Percentiles rank a stretch among this genome's conserved stretches.
Evolutionary conservation across 1,139 yeast species (phyloP).

Genomic region (Magnusiomyces sp.): DNA sequence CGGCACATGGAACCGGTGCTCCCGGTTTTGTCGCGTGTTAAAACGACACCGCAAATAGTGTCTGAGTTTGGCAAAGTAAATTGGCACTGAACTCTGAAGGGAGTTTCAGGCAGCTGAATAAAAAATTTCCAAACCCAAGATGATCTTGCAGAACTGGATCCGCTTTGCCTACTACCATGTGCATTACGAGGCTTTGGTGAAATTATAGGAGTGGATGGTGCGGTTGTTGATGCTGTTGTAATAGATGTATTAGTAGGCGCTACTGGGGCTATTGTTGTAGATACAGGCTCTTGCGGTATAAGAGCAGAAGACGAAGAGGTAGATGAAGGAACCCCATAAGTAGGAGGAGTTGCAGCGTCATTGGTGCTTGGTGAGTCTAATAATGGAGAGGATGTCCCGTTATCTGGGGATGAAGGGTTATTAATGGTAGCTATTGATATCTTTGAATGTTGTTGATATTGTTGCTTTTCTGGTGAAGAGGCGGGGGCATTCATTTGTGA

Average conservation of each 20-base stretch:
- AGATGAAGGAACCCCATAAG: background rate
- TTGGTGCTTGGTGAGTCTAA: no score
- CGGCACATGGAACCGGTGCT: slow-evolving; percentile 16
- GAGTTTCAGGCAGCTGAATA: slow-evolving; percentile 14
- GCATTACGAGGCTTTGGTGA: no score
- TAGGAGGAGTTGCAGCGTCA: no score
- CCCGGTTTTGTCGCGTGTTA: slow-evolving; percentile 16
- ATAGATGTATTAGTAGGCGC: background rate
- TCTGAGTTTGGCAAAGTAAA: slow-evolving; percentile 3
- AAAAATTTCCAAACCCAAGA: slow-evolving; percentile 16
- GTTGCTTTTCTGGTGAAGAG: no score
- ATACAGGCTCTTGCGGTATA: no score
- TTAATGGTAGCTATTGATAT: no score
- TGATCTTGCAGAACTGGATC: slow-evolving; percentile 7
- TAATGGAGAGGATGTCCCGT: no score
- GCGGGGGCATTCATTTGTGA: no score
- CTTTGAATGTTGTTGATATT: no score
- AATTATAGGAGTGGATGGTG: background rate
- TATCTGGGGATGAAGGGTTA: no score
- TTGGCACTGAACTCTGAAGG: slow-evolving; percentile 15
- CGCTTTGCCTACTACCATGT: no score
- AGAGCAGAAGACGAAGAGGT: background rate
- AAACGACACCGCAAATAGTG: slow-evolving; percentile 13
- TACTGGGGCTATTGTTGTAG: background rate
- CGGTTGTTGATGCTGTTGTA: background rate